Percentiles rank a stretch among this genome's conserved stretches.
These are phyloP conservation scores for Exserohilum rostratum DNA, from an alignment of 2,329 filamentous ascomycete genomes.

Conservation along the genomic window DNA sequence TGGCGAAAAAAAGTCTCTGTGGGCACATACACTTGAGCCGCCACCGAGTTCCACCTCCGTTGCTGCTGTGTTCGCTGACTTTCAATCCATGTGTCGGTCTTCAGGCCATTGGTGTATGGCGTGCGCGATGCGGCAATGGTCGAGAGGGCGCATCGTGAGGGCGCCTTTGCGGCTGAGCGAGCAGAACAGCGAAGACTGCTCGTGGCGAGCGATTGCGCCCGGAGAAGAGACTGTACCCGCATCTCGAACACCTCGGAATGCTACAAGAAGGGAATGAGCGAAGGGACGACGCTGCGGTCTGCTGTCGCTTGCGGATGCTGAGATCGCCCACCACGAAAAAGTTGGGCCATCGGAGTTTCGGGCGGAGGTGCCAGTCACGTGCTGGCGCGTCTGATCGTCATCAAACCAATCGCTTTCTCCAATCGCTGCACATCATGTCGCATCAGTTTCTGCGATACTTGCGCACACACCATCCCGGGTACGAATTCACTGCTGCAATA, in stretches of 20 bases:
- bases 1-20: background rate
- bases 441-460: background rate
- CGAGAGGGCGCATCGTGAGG: slow-evolving; percentile 43
- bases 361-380: slow-evolving; percentile 34
- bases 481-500: background rate
- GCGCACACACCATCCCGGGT: background rate
- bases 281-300: slow-evolving; percentile 37
- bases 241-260: slow-evolving; percentile 28
- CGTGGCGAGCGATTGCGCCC: slow-evolving; percentile 42
- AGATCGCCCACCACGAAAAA: slow-evolving; percentile 29
- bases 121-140: slow-evolving; percentile 39
- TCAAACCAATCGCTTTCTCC: background rate
- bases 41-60: slow-evolving; percentile 46
- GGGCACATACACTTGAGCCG: slow-evolving; percentile 46
- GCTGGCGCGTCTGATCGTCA: slow-evolving; percentile 8
- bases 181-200: slow-evolving; percentile 38
- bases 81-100: slow-evolving; percentile 38
- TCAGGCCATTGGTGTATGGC: slow-evolving; percentile 35
- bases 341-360: slow-evolving; percentile 33
- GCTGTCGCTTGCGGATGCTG: slow-evolving; percentile 21
- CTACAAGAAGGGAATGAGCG: slow-evolving; percentile 24
- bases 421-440: background rate
- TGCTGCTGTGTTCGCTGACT: slow-evolving; percentile 30
- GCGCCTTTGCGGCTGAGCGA: slow-evolving; percentile 28
- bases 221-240: slow-evolving; percentile 43